phyloP scores from a whole-genome alignment of 78 protist genomes.

The Dictyostelium citrinum region DNA sequence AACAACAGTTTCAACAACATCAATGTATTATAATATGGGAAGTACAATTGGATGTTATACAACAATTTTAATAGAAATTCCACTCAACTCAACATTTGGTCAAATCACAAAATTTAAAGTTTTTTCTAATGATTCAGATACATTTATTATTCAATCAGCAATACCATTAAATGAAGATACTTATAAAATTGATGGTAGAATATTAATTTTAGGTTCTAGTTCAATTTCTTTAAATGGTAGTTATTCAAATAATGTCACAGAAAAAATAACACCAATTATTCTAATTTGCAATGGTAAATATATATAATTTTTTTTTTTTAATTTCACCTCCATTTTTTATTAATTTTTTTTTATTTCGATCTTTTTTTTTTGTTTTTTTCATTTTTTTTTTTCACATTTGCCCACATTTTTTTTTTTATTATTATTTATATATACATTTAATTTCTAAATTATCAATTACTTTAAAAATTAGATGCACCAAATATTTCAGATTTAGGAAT shows the following conservation, averaged over 20 bases:
- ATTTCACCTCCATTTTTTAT: no score
- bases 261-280: neutral
- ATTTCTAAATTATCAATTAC: no score
- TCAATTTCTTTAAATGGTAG: neutral
- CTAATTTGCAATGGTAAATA: neutral
- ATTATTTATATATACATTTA: no score
- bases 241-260: neutral
- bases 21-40: neutral
- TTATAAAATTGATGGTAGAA: neutral
- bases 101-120: neutral
- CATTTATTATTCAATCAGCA: neutral
- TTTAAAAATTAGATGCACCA: neutral
- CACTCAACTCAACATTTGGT: neutral
- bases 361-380: no score
- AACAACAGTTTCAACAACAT: neutral
- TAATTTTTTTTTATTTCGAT: neutral
- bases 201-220: neutral
- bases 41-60: neutral
- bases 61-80: neutral
- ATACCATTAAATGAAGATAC: neutral
- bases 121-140: neutral
- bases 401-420: no score
- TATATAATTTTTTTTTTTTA: neutral
- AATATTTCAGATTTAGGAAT: neutral
- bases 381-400: no score